phyloP scores from a whole-genome alignment of 2,329 filamentous ascomycete genomes.

The Fusarium coicis region DNA sequence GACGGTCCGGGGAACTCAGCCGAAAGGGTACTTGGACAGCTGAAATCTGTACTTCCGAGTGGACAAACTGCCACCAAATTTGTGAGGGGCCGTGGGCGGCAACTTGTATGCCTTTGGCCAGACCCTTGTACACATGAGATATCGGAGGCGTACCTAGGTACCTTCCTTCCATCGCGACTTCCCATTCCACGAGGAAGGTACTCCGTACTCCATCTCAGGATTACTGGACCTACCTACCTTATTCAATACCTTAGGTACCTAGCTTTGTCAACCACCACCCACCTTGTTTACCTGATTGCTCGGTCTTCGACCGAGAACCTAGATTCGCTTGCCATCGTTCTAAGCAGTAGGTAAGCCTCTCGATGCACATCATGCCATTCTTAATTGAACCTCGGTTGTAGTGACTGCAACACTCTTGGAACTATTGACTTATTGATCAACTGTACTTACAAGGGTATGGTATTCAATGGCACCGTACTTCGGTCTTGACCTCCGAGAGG shows the following conservation, averaged over 20 bases:
- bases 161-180: neutral
- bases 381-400: slow-evolving; percentile 25
- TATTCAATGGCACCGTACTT: neutral
- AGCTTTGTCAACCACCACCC: neutral
- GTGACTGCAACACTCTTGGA: neutral
- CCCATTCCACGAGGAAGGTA: neutral
- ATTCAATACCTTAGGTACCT: neutral
- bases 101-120: neutral
- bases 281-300: neutral
- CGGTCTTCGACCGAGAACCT: slow-evolving; percentile 29
- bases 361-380: neutral
- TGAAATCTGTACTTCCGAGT: neutral
- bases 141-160: neutral
- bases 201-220: neutral
- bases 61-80: neutral
- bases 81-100: neutral
- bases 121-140: neutral
- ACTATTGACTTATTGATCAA: neutral
- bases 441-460: neutral
- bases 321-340: neutral
- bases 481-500: slow-evolving; percentile 13
- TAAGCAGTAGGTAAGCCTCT: neutral
- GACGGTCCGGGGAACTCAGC: neutral
- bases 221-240: neutral
- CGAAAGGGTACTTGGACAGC: neutral